Percentiles rank a stretch among this genome's conserved stretches.
phyloP scores from a whole-genome alignment of 371 early-diverging fungal species.

The Paramicrosporidium saccamoebae region DNA sequence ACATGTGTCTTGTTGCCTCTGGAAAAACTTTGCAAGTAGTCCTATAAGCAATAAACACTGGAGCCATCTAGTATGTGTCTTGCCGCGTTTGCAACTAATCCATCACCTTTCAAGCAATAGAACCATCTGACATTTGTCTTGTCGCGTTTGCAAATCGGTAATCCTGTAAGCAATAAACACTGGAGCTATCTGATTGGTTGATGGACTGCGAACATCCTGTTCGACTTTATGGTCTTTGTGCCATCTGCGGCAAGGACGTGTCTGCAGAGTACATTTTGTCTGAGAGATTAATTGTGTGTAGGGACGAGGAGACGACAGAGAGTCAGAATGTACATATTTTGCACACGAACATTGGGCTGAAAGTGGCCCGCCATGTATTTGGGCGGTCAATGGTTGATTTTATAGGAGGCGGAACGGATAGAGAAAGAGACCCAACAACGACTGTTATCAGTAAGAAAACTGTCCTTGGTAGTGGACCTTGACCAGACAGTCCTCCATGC shows the following conservation, averaged over 20 bases:
- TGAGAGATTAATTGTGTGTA: neutral
- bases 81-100: too few species aligned
- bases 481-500: conserved; percentile 98
- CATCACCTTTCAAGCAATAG: too few species aligned
- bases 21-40: too few species aligned
- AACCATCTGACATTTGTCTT: too few species aligned
- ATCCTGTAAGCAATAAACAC: too few species aligned
- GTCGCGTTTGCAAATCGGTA: too few species aligned
- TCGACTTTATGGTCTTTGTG: conserved; percentile 44
- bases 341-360: conserved; percentile 29
- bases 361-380: conserved; percentile 18
- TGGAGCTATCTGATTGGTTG: too few species aligned
- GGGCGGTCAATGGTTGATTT: neutral
- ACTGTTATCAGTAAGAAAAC: conserved; percentile 22
- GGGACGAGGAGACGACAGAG: conserved; percentile 3
- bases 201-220: conserved; percentile 51
- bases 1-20: too few species aligned
- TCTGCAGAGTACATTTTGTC: neutral
- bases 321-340: conserved; percentile 24
- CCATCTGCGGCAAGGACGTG: conserved; percentile 29
- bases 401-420: conserved; percentile 36
- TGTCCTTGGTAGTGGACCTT: conserved; percentile 85
- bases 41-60: too few species aligned
- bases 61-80: too few species aligned
- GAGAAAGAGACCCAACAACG: conserved; percentile 27